Evolutionary conservation across 2,329 filamentous ascomycete genomes (phyloP).

Genomic region (Cryphonectria carpinicola): DNA sequence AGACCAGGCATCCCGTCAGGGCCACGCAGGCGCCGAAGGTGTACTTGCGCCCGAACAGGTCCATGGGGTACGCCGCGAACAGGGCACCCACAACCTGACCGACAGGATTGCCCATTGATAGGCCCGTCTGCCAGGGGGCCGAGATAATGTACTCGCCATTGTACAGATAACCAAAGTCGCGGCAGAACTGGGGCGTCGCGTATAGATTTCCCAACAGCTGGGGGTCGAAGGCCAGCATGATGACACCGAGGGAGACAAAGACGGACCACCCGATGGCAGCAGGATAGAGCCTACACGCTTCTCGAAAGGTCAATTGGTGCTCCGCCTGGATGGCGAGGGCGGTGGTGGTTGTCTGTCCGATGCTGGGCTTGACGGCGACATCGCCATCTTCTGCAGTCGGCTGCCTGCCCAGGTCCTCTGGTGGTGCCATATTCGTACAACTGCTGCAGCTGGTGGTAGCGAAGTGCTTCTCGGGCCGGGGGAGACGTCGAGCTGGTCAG

Average conservation of each 20-base stretch:
- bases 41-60: conserved; percentile 48
- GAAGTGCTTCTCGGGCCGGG: not conserved
- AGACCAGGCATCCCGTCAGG: conserved; percentile 57
- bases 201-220: conserved; percentile 68
- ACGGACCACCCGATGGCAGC: conserved; percentile 57
- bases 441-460: not conserved
- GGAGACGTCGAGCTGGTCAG: not conserved
- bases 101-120: conserved; percentile 58
- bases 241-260: conserved; percentile 62
- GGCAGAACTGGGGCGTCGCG: conserved; percentile 60
- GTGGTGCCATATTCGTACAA: conserved; percentile 2
- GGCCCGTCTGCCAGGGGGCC: conserved; percentile 51
- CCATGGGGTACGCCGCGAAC: conserved; percentile 51
- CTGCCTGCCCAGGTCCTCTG: conserved; percentile 15
- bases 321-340: conserved; percentile 43
- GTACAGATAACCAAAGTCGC: conserved; percentile 58
- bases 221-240: conserved; percentile 67
- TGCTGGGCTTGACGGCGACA: conserved; percentile 15
- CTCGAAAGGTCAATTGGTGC: conserved; percentile 44
- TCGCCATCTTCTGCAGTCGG: conserved; percentile 20
- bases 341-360: conserved; percentile 24
- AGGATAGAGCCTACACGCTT: conserved; percentile 49
- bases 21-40: conserved; percentile 50
- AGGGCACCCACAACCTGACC: conserved; percentile 62
- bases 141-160: conserved; percentile 46